Conservation (phyloP, 257 asterid species). For the Lavandula angustifolia region DNA sequence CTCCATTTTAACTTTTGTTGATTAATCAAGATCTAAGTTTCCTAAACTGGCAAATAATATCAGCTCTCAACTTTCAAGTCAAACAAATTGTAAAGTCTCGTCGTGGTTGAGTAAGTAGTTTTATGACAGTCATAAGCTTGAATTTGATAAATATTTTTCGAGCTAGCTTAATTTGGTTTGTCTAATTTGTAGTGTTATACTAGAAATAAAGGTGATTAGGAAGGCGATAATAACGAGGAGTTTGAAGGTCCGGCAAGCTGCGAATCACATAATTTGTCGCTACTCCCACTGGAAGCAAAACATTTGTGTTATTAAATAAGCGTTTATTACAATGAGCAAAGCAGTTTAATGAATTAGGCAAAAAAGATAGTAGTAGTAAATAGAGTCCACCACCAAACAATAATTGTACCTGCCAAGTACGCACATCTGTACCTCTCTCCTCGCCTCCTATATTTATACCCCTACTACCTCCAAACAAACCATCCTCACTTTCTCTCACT, state of each 20-base stretch:
- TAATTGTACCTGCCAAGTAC: slow-evolving; percentile 64
- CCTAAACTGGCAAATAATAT: not conserved
- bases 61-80: slow-evolving; percentile 8
- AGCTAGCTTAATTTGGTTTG: too few relatives aligned
- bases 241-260: not conserved
- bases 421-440: slow-evolving; percentile 60
- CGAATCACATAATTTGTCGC: slow-evolving; percentile 29
- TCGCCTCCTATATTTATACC: slow-evolving; percentile 34
- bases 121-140: too few relatives aligned
- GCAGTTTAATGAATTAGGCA: slow-evolving; percentile 20
- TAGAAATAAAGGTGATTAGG: too few relatives aligned
- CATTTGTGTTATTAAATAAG: too few relatives aligned
- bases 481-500: slow-evolving; percentile 40
- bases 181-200: too few relatives aligned
- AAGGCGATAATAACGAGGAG: slow-evolving; percentile 19
- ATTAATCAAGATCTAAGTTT: not conserved
- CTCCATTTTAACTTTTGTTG: not conserved
- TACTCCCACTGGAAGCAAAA: not conserved
- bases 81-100: not conserved
- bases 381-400: slow-evolving; percentile 39
- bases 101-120: too few relatives aligned
- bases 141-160: too few relatives aligned
- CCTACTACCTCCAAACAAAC: slow-evolving; percentile 21
- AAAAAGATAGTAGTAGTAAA: slow-evolving; percentile 14
- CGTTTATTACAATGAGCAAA: too few relatives aligned